Percentiles rank a stretch among this genome's conserved stretches.
Evolutionary conservation across 2,329 filamentous ascomycete species (phyloP).

Genomic region (Fusarium sp.): DNA sequence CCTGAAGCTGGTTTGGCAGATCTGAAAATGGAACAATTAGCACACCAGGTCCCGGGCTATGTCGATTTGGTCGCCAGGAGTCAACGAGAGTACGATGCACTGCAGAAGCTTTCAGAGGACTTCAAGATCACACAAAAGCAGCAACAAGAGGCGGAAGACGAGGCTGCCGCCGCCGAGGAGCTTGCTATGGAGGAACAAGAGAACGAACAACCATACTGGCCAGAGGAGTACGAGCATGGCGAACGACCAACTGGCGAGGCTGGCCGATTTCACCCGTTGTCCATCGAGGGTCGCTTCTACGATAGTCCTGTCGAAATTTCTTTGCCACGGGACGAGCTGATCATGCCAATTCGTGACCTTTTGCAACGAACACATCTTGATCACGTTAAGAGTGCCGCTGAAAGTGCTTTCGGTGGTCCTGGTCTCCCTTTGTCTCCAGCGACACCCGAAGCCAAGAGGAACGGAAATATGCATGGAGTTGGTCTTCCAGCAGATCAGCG

Average conservation of each 20-base stretch:
- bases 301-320: slow-evolving; percentile 78
- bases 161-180: slow-evolving; percentile 50
- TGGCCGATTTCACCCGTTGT: slow-evolving; percentile 77
- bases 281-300: slow-evolving; percentile 77
- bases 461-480: slow-evolving; percentile 71
- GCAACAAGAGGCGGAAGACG: slow-evolving; percentile 46
- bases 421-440: slow-evolving; percentile 81
- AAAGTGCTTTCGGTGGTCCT: slow-evolving; percentile 79
- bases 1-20: slow-evolving; percentile 2
- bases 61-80: slow-evolving; percentile 63
- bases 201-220: slow-evolving; percentile 42
- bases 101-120: slow-evolving; percentile 66
- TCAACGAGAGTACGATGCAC: slow-evolving; percentile 65
- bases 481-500: slow-evolving; percentile 71
- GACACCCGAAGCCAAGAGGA: slow-evolving; percentile 69
- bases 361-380: slow-evolving; percentile 75
- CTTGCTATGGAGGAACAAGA: slow-evolving; percentile 48
- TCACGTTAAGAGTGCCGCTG: slow-evolving; percentile 79
- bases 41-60: slow-evolving; percentile 52
- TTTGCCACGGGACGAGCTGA: slow-evolving; percentile 76
- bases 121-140: slow-evolving; percentile 60
- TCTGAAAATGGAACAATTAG: slow-evolving; percentile 42
- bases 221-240: slow-evolving; percentile 48
- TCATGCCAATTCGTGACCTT: slow-evolving; percentile 75
- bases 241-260: slow-evolving; percentile 49